Evolutionary conservation across 2,329 filamentous ascomycete species (phyloP), one percentile per base, ranked within the genome.

Genomic region (Lojkania enalia): DNA sequence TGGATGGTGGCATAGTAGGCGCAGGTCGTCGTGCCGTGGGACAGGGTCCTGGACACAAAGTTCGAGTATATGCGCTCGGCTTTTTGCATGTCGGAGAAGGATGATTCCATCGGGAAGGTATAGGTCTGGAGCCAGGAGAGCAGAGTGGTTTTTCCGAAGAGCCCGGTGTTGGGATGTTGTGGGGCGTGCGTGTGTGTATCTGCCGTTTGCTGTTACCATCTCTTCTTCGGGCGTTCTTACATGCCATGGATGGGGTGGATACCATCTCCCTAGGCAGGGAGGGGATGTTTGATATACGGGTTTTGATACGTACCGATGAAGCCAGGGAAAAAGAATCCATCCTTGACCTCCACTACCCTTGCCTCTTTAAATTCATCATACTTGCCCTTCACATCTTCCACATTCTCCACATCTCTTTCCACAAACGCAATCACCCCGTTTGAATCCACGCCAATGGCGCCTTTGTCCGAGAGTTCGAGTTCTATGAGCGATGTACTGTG

Each of bases 111-210:
- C 0, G 94, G 94, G 64, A 97, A 99, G 0, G 94, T 99, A 74
- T 99, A 97, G 13, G 79, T 94, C 60, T 91, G 82, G 4, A 99
- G 78, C 94, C 94, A 99, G 71, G 94, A 87, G 12, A 99, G 81
- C 21, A 99, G 84, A 0, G 92, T 96, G 0, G 88, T 86, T 55
- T 91, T 94, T 61, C 94, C 94, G 66, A 97, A 97, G 52, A 99
- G 86, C 47, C 94, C 94, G 1, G 84, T 83, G 64, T 99, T 99
- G 46, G 92, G 90, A 61, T 96, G 96, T 73, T 99, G 94, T 0
- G 91, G 82, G 6, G 94, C 94, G 67, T 99, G 94, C 46, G 96
- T 87, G 68, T 99, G 94, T 1, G 94, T 96, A 70, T 99, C 92
- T 92, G 51, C 11, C 15, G 14, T n/a, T n/a, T n/a, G n/a, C n/a